phyloP scores from a whole-genome alignment of 371 early-diverging fungal species.

The Mortierella sp. region DNA sequence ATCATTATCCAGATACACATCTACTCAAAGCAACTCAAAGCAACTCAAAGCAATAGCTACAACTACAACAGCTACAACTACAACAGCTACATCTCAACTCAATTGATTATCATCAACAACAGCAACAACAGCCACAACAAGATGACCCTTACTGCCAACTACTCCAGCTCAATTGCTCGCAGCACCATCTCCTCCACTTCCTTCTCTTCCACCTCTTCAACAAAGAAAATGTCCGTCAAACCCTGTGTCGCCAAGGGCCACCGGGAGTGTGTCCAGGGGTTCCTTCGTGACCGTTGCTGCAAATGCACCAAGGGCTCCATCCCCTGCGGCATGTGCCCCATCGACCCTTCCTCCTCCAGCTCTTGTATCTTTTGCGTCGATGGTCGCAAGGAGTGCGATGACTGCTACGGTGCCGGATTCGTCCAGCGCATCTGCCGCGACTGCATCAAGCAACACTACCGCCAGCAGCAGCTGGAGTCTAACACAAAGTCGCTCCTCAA shows the following conservation, averaged over 20 bases:
- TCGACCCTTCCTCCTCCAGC: background rate
- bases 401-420: constrained; percentile 44
- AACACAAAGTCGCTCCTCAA: constrained; percentile 6
- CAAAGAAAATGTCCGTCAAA: constrained; percentile 25
- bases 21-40: background rate
- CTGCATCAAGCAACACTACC: constrained; percentile 46
- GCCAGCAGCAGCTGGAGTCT: constrained; percentile 26
- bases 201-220: background rate
- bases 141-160: background rate
- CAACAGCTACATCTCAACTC: background rate
- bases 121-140: background rate
- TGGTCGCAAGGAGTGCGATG: constrained; percentile 37
- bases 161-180: constrained; percentile 4
- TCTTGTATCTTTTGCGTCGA: constrained; percentile 38
- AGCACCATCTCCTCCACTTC: constrained; percentile 7
- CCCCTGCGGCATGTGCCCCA: constrained; percentile 38
- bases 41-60: background rate
- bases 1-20: background rate
- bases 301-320: constrained; percentile 41
- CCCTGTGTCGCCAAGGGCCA: constrained; percentile 37
- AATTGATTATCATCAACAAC: background rate
- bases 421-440: constrained; percentile 48
- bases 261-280: constrained; percentile 46
- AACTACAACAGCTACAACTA: background rate
- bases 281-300: constrained; percentile 32